phyloP scores from a whole-genome alignment of 2,329 filamentous ascomycete species.

The Diaporthe vexans region DNA sequence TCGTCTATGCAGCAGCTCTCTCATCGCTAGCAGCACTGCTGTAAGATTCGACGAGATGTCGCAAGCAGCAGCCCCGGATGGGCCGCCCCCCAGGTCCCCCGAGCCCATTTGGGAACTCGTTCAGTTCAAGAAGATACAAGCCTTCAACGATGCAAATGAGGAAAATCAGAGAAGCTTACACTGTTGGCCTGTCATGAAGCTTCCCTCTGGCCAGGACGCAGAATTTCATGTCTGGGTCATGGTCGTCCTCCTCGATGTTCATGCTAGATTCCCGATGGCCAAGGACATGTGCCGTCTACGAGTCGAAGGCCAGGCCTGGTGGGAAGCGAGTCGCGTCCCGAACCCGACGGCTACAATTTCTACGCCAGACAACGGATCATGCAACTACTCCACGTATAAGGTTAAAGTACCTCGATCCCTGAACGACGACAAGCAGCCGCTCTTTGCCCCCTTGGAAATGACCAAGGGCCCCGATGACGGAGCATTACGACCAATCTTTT shows the following conservation, averaged over 20 bases:
- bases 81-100: background rate
- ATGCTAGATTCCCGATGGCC: background rate
- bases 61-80: rapidly evolving
- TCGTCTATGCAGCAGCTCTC: too few species aligned
- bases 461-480: background rate
- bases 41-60: background rate
- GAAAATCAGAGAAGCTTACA: background rate
- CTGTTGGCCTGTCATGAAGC: background rate
- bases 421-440: background rate
- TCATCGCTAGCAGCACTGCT: background rate
- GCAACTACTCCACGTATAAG: background rate
- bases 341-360: background rate
- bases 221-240: background rate
- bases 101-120: background rate
- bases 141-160: background rate
- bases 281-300: background rate
- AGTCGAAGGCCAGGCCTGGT: background rate
- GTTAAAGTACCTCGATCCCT: background rate
- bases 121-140: background rate
- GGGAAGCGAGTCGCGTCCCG: background rate
- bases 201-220: background rate
- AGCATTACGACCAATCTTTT: background rate
- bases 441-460: background rate
- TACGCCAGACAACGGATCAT: background rate
- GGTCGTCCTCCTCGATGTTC: background rate